A percentile compares a stretch with the other conserved stretches of the same genome.
Conservation (phyloP, 495 filamentous ascomycete genomes). For the Ramalina intermedia region DNA sequence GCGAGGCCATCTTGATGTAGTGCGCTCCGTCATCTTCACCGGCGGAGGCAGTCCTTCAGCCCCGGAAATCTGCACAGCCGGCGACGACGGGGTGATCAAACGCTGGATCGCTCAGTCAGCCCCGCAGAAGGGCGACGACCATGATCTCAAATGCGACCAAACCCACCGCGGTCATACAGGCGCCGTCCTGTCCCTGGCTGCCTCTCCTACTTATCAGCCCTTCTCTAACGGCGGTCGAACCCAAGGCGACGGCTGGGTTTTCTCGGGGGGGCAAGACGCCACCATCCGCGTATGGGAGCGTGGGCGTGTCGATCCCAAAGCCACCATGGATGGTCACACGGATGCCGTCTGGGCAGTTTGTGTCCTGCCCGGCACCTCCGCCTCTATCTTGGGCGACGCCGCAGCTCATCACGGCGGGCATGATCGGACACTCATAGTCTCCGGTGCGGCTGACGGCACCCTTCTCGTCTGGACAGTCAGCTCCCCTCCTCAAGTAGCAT, state of each 20-base stretch:
- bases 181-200: constrained; percentile 73
- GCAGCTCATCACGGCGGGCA: constrained; percentile 53
- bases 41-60: constrained; percentile 88
- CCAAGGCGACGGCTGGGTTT: constrained; percentile 88
- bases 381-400: constrained; percentile 54
- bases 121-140: constrained; percentile 41
- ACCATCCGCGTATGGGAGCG: constrained; percentile 91
- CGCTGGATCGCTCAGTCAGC: constrained; percentile 57
- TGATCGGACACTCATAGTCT: constrained; percentile 80
- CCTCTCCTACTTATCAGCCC: constrained; percentile 69
- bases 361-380: constrained; percentile 74
- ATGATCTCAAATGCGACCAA: constrained; percentile 85
- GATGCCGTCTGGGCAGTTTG: constrained; percentile 95
- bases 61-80: constrained; percentile 90
- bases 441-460: constrained; percentile 79
- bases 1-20: constrained; percentile 82
- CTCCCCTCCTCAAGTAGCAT: constrained; percentile 70
- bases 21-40: constrained; percentile 87
- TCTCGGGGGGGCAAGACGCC: constrained; percentile 89
- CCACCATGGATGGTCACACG: constrained; percentile 83
- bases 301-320: constrained; percentile 86
- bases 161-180: constrained; percentile 88
- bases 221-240: constrained; percentile 79
- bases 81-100: constrained; percentile 91
- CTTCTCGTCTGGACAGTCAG: constrained; percentile 92